Percentiles rank a stretch among this genome's conserved stretches.
phyloP scores from a whole-genome alignment of 495 filamentous ascomycete species.

The Haplographium delicatum region DNA sequence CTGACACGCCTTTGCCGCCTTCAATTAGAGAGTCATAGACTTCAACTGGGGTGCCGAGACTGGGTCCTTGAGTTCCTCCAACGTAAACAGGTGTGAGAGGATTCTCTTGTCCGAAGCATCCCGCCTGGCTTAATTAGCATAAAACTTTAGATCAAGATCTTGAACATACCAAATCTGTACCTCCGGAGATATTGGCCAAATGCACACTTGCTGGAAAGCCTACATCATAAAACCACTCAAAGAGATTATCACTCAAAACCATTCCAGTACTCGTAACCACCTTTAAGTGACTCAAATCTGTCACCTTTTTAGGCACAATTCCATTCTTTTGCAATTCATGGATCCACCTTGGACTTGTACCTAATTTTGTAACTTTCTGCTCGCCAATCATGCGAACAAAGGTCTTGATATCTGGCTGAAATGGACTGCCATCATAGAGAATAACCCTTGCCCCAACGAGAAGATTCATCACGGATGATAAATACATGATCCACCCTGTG shows the following conservation, averaged over 20 bases:
- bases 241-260: conserved; percentile 67
- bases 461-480: conserved; percentile 48
- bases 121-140: conserved; percentile 37
- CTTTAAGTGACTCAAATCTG: conserved; percentile 53
- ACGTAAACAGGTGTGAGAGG: conserved; percentile 65
- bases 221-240: conserved; percentile 80
- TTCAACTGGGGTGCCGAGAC: conserved; percentile 58
- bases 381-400: conserved; percentile 55
- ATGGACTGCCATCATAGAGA: conserved; percentile 74
- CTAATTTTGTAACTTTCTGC: conserved; percentile 56
- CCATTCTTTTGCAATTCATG: conserved; percentile 58
- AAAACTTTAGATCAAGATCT: not conserved
- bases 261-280: conserved; percentile 68
- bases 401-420: conserved; percentile 56
- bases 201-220: conserved; percentile 62
- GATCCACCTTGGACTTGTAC: conserved; percentile 70
- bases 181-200: conserved; percentile 69
- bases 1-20: conserved; percentile 46
- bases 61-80: conserved; percentile 61
- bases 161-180: conserved; percentile 60
- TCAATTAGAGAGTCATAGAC: conserved; percentile 59
- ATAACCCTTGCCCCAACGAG: conserved; percentile 52
- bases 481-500: conserved; percentile 80
- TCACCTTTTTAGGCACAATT: conserved; percentile 52
- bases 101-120: conserved; percentile 63